Percentiles rank a stretch among this genome's conserved stretches.
These are phyloP conservation scores for Somion occarium DNA, from an alignment of 1,284 basidiomycete genomes.

Conservation along the genomic window DNA sequence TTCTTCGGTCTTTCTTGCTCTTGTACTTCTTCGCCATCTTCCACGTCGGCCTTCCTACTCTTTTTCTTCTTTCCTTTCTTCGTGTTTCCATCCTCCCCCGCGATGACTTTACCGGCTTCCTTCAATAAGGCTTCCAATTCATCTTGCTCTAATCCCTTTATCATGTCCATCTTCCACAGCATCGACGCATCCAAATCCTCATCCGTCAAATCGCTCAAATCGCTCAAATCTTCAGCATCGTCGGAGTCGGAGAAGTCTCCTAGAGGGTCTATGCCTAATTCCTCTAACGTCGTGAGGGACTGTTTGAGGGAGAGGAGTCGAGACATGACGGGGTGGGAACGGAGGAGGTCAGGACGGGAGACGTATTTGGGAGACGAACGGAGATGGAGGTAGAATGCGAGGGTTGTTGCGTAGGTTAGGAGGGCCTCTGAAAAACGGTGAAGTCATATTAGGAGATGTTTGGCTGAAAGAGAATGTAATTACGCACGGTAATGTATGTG, in stretches of 20 bases:
- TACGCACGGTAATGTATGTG: slow-evolving; percentile 77
- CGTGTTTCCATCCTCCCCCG: slow-evolving; percentile 21
- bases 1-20: slow-evolving; percentile 27
- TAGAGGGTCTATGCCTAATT: slow-evolving; percentile 65
- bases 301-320: slow-evolving; percentile 87
- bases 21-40: not conserved
- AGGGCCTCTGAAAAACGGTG: slow-evolving; percentile 61
- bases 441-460: not conserved
- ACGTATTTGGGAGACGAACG: slow-evolving; percentile 65
- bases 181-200: slow-evolving; percentile 16
- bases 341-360: slow-evolving; percentile 58
- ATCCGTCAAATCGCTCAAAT: slow-evolving; percentile 25
- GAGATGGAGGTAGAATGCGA: slow-evolving; percentile 92
- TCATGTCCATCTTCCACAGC: slow-evolving; percentile 19
- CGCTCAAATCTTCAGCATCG: slow-evolving; percentile 29
- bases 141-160: slow-evolving; percentile 37
- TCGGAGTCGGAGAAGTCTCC: slow-evolving; percentile 41
- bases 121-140: slow-evolving; percentile 54
- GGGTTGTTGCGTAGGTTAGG: slow-evolving; percentile 84
- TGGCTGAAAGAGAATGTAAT: slow-evolving; percentile 2
- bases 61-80: slow-evolving; percentile 11
- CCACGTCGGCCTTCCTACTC: slow-evolving; percentile 16
- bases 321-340: slow-evolving; percentile 73
- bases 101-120: slow-evolving; percentile 37
- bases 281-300: slow-evolving; percentile 77